Base-by-base conservation (phyloP, 23 red algal genomes). In the Cyanidioschyzon merolae region DNA sequence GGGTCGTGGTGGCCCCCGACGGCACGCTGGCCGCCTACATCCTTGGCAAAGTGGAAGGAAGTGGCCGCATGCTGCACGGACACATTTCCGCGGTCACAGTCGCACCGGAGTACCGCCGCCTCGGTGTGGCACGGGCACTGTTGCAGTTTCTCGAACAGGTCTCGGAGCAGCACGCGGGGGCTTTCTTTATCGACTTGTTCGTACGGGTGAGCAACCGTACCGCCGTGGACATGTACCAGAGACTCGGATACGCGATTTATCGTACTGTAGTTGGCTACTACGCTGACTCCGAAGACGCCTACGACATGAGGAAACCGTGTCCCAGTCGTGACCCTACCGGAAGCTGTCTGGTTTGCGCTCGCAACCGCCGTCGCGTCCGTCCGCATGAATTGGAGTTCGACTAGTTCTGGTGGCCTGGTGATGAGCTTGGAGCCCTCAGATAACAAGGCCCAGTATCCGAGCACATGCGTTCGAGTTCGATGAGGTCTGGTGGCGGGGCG, bases 11-110 rank as follows among this genome's bases (percentile, higher is more conserved):
- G 1, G 68, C 83, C 0, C 74, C 87, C 0, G 76, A 86, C 50
- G 80, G 80, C 50, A 90, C 63, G 7, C 34, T 90, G 35, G 76
- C 86, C 77, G 86, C 83, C 15, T 95, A 95, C 58, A 83, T 95
- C n/a, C 67, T 95, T 0, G 76, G 68, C 25, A 95, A 95, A 39
- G 59, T 77, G 7, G 91, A 95, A 58, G 91, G 91, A 45, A 40
- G 39, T 50, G 39, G 2, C 57, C 37, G 54, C 34, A 37, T 75
- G 34, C 83, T 77, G 76, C 91, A 95, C 51, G 91, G 91, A 17
- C 91, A 95, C 83, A 76, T 95, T 1, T 95, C 91, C 16, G 91
- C 91, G 30, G 86, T 95, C 3, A 95, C 91, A 39, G 91, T 95
- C n/a, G 91, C 82, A 1, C 86, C 91, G 0, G 77, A 63, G 63